Conservation (phyloP, 1,284 basidiomycete species). For the Puccinia coronata region DNA sequence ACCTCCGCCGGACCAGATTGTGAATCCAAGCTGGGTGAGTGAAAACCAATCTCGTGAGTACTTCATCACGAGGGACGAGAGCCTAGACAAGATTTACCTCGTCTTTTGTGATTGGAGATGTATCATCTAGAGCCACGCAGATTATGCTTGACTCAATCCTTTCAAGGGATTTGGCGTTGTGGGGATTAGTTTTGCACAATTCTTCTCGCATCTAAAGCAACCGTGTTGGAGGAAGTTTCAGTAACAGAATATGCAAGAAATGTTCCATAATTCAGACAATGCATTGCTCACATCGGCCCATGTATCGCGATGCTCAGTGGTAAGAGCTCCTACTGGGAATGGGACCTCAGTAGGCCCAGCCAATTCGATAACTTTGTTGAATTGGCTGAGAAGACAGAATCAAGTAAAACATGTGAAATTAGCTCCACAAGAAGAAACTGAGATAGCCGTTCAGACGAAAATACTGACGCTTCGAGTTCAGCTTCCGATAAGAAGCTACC, state of each 20-base stretch:
- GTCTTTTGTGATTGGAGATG: constrained; percentile 74
- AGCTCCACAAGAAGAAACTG: too few species aligned
- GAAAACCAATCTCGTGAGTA: not conserved
- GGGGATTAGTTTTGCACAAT: constrained; percentile 70
- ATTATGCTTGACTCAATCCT: constrained; percentile 88
- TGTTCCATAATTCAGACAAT: too few species aligned
- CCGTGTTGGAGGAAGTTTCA: constrained; percentile 54
- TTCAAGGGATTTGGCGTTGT: constrained; percentile 68
- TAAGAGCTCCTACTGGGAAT: constrained; percentile 75
- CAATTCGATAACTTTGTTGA: constrained; percentile 72
- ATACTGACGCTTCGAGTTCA: constrained; percentile 70
- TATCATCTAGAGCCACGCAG: constrained; percentile 81
- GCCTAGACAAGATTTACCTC: constrained; percentile 62
- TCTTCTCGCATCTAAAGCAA: constrained; percentile 64
- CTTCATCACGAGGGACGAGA: not conserved
- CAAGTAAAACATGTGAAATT: too few species aligned
- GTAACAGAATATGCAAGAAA: too few species aligned
- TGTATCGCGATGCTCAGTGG: constrained; percentile 81
- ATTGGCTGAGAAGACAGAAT: constrained; percentile 64
- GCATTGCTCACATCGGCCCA: constrained; percentile 89
- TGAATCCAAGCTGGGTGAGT: constrained; percentile 63
- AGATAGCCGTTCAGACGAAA: too few species aligned
- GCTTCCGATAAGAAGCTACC: constrained; percentile 72
- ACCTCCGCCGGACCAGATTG: constrained; percentile 87
- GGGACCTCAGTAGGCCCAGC: constrained; percentile 65